These are phyloP conservation scores for Teunomyces barrocoloradensis DNA, from an alignment of 805 yeast species.

Conservation along the genomic window DNA sequence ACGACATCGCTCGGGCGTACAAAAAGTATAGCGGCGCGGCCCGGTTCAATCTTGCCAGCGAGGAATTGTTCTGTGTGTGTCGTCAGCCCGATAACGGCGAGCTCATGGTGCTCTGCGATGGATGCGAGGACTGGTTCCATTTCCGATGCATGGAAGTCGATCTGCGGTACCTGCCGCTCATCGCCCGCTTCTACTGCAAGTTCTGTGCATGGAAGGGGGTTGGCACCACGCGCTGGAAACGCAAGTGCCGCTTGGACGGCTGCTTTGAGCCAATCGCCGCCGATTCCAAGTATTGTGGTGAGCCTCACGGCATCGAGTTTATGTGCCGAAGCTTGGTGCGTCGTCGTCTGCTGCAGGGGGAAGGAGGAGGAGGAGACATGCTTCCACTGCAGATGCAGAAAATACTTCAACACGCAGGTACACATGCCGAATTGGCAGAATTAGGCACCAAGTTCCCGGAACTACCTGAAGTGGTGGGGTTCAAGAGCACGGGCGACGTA, in stretches of 20 bases:
- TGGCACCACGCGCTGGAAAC: slow-evolving; percentile 66
- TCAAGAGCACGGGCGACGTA: slow-evolving; percentile 13
- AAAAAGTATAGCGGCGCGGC: slow-evolving; percentile 35
- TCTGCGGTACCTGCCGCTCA: slow-evolving; percentile 48
- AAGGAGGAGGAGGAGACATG: slow-evolving; percentile 8
- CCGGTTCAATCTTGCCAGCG: slow-evolving; percentile 48
- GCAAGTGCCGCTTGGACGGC: slow-evolving; percentile 61
- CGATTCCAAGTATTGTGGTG: slow-evolving; percentile 71
- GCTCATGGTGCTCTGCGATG: slow-evolving; percentile 92
- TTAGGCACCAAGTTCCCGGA: slow-evolving; percentile 44
- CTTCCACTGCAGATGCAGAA: slow-evolving; percentile 20
- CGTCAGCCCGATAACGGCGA: slow-evolving; percentile 74
- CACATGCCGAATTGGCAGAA: slow-evolving; percentile 18
- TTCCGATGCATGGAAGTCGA: slow-evolving; percentile 70
- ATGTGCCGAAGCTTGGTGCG: slow-evolving; percentile 26
- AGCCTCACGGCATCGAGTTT: slow-evolving; percentile 62
- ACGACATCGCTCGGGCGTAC: slow-evolving; percentile 36
- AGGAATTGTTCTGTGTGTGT: slow-evolving; percentile 75
- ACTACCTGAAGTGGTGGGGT: slow-evolving; percentile 28
- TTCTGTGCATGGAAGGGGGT: slow-evolving; percentile 57
- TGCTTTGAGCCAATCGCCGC: slow-evolving; percentile 57
- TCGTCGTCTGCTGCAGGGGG: background rate
- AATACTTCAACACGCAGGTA: slow-evolving; percentile 20
- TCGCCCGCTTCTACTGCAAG: slow-evolving; percentile 68
- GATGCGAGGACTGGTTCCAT: slow-evolving; percentile 95